Conservation (phyloP, 2,329 filamentous ascomycete species). For the Fonsecaea multimorphosa region DNA sequence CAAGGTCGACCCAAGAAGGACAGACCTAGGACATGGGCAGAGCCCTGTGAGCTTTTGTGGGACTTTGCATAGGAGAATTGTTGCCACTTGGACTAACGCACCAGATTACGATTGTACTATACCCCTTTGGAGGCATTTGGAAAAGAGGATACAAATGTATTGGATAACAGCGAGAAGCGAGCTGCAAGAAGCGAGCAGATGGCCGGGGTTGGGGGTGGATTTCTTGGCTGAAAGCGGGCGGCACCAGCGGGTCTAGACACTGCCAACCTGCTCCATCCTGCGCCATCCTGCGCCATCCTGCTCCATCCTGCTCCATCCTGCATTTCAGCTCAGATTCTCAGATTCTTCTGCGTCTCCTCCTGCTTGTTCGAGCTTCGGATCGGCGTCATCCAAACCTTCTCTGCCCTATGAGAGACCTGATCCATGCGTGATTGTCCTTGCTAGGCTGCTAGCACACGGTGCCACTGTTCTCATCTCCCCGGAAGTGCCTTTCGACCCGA, state of each 20-base stretch:
- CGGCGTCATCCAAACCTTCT: neutral
- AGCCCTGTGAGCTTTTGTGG: neutral
- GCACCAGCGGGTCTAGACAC: neutral
- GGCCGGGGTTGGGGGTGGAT: neutral
- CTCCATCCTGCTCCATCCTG: too few species aligned
- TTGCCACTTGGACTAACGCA: neutral
- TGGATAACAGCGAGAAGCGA: neutral
- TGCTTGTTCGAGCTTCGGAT: constrained; percentile 2
- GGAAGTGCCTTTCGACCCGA: neutral
- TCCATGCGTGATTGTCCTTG: neutral
- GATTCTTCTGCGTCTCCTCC: neutral
- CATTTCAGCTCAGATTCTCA: neutral
- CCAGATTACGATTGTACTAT: constrained; percentile 9
- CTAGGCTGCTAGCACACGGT: neutral
- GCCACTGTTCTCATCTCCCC: neutral
- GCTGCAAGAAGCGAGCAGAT: neutral
- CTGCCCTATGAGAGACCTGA: neutral
- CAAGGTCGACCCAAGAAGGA: neutral
- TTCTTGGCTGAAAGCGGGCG: neutral
- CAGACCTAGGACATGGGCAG: neutral
- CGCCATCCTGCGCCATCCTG: too few species aligned
- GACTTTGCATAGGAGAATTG: neutral
- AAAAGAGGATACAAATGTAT: neutral
- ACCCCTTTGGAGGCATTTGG: neutral
- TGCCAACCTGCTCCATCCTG: too few species aligned